Conservation (phyloP, 2,329 filamentous ascomycete genomes). For the Fusarium sacchari region DNA sequence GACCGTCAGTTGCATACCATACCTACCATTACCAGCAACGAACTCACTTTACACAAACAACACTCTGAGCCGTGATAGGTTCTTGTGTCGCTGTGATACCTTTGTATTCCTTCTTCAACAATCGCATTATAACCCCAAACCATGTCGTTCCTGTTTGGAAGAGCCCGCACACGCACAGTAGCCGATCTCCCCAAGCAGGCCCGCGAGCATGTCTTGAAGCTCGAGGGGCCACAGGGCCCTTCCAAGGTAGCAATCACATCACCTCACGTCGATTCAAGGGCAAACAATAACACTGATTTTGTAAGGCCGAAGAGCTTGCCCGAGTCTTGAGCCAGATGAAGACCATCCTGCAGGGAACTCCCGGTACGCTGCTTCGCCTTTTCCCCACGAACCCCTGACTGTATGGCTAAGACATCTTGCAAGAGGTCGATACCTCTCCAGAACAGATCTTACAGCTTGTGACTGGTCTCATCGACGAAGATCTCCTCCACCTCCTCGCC, state of each 20-base stretch:
- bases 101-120: not conserved
- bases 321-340: constrained; percentile 93
- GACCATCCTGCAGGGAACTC: constrained; percentile 89
- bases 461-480: constrained; percentile 85
- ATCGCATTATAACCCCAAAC: not conserved
- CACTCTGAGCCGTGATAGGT: not conserved
- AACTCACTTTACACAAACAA: constrained; percentile 9
- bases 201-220: constrained; percentile 62
- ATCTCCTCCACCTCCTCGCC: constrained; percentile 86
- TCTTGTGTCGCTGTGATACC: not conserved
- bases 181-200: constrained; percentile 67
- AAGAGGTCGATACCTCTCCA: constrained; percentile 86
- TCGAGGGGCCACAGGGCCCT: constrained; percentile 60
- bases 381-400: not conserved
- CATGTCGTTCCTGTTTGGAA: constrained; percentile 68
- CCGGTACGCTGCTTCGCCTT: constrained; percentile 66
- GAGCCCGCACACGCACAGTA: constrained; percentile 61
- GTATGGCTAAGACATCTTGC: constrained; percentile 31
- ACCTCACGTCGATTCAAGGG: not conserved
- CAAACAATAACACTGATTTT: constrained; percentile 5
- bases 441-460: constrained; percentile 91
- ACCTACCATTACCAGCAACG: not conserved
- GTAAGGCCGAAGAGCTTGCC: constrained; percentile 84
- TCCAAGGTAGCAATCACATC: constrained; percentile 55
- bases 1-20: constrained; percentile 3